Evolutionary conservation across 139 green algal species (phyloP).

Genomic region (Volvox reticuliferus): DNA sequence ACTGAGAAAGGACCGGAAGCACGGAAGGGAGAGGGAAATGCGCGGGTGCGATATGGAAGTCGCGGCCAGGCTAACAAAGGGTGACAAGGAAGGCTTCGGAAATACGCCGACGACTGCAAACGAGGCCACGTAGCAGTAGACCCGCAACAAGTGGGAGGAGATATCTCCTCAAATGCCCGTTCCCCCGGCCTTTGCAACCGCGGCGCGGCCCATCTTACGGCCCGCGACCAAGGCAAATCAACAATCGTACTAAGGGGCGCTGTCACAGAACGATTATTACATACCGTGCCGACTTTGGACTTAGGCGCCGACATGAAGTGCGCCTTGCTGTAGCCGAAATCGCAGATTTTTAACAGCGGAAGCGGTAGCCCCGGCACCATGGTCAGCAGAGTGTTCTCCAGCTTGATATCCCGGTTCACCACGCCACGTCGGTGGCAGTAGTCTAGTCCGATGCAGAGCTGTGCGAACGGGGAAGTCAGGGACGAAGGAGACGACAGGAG

Average conservation of each 20-base stretch:
- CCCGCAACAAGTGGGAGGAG: no score
- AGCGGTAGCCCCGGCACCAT: conserved; percentile 63
- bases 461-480: neutral
- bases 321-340: conserved; percentile 92
- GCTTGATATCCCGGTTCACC: conserved; percentile 94
- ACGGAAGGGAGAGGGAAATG: neutral
- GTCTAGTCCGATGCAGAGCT: conserved; percentile 75
- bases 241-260: no score
- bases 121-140: no score
- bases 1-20: conserved; percentile 41
- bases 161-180: no score
- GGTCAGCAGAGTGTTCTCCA: conserved; percentile 96
- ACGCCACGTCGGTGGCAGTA: conserved; percentile 95
- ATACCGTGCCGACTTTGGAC: conserved; percentile 88
- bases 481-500: neutral
- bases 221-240: no score
- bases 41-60: no score
- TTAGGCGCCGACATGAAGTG: conserved; percentile 87
- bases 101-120: no score
- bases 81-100: no score
- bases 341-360: conserved; percentile 97
- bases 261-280: neutral
- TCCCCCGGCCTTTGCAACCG: no score
- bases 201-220: no score
- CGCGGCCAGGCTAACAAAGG: no score